Percentiles rank a stretch among this genome's conserved stretches.
Evolutionary conservation across 2,329 filamentous ascomycete species (phyloP).

Genomic region (Trichoderma sp.): DNA sequence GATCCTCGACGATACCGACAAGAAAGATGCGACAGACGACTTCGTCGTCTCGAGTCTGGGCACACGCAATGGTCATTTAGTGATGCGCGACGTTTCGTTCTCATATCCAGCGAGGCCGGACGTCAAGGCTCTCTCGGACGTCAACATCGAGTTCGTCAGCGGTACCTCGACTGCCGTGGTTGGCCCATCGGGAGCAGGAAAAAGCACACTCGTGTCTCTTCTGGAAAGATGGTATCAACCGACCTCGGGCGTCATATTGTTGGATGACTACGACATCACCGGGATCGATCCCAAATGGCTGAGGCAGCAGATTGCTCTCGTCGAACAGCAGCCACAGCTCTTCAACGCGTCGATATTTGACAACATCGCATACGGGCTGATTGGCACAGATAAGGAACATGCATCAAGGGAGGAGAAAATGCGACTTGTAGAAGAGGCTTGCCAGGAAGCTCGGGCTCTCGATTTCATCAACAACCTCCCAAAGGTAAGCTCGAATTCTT

Average conservation of each 20-base stretch:
- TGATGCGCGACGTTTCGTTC: slow-evolving; percentile 49
- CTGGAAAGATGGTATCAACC: slow-evolving; percentile 59
- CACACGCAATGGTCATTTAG: slow-evolving; percentile 43
- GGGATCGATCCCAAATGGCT: not conserved
- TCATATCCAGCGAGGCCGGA: slow-evolving; percentile 59
- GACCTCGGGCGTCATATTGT: slow-evolving; percentile 42
- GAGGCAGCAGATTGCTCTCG: slow-evolving; percentile 24
- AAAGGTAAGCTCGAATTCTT: slow-evolving; percentile 30
- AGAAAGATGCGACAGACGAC: slow-evolving; percentile 30
- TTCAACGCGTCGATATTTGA: slow-evolving; percentile 56
- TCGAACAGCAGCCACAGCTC: slow-evolving; percentile 52
- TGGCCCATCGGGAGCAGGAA: slow-evolving; percentile 54
- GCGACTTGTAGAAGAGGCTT: slow-evolving; percentile 51
- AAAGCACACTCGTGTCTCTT: slow-evolving; percentile 53
- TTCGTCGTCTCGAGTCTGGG: slow-evolving; percentile 37
- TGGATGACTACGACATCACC: slow-evolving; percentile 5
- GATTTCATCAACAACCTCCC: slow-evolving; percentile 57
- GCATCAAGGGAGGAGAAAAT: slow-evolving; percentile 48
- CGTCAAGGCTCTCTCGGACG: slow-evolving; percentile 41
- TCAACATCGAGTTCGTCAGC: slow-evolving; percentile 44
- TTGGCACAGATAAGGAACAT: slow-evolving; percentile 42
- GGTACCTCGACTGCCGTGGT: slow-evolving; percentile 55
- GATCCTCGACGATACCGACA: slow-evolving; percentile 40
- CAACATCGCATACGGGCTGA: slow-evolving; percentile 55
- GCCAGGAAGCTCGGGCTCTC: slow-evolving; percentile 54